Evolutionary conservation across 345 rosid species (phyloP), one percentile per base, ranked within the genome.

Genomic region (Camelina hispida): DNA sequence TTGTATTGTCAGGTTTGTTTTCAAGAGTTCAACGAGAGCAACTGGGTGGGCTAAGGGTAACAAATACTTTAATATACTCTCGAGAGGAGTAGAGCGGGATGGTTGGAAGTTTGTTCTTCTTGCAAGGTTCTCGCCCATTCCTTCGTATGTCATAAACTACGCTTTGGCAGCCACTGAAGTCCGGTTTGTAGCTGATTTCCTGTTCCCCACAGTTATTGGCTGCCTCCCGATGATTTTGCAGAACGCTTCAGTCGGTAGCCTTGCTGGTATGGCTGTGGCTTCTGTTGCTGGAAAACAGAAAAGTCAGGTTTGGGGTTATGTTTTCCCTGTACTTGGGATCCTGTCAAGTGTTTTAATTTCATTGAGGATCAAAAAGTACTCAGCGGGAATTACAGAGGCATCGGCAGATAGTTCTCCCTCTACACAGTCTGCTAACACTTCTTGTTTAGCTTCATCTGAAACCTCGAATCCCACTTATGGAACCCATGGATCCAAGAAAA

Each of bases 21-120:
- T 94, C 62, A 82, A 83, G 83, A 84, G 86, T 66, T 91, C 97
- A 11, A 84, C 47, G 57, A 74, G 88, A 3, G 91, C 96, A 35
- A 86, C 77, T 86, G 85, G 82, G 15, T 89, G 92, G 95, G 95
- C 81, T 3, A 89, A 76, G 15, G 67, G 83, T 6, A 94, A 90
- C 79, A 90, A 84, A 58, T 91, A 94, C 80, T 94, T 90, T 67
- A 85, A 74, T 66, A 73, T 94, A 40, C 91, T 91, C 52, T 87
- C 87, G 0, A 88, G 72, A 76, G 98, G 98, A 69, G 95, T 91
- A 2, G 97, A 94, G 78, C 85, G 81, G 0, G 97, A 91, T 60
- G 98, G 98, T 64, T 94, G 98, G 98, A 90, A 72, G 78, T 94
- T 91, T 82, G 96, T 91, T 59, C 89, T 94, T 70, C 96, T 94